phyloP scores from a whole-genome alignment of 139 green algal species.

The Chlorella sp. region DNA sequence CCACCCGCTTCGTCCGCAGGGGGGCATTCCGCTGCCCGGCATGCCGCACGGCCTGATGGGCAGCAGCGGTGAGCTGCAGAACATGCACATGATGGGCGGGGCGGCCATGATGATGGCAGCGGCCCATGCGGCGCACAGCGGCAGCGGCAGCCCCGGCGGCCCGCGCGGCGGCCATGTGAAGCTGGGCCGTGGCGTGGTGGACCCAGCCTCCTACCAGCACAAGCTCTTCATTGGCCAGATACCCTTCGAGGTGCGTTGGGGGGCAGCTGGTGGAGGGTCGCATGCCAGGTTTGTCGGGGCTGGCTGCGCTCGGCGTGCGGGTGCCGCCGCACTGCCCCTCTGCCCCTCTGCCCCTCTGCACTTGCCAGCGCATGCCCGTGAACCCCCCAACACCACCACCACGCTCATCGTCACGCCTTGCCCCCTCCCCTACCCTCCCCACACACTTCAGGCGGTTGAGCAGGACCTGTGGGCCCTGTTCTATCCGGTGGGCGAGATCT shows the following conservation, averaged over 20 bases:
- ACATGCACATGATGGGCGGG: slow-evolving; percentile 17
- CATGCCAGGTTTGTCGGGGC: not conserved
- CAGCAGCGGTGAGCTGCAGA: slow-evolving; percentile 12
- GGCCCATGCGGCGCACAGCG: not conserved
- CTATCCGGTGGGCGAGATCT: slow-evolving; percentile 66
- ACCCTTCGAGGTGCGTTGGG: slow-evolving; percentile 46
- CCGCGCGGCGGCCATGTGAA: slow-evolving; percentile 29
- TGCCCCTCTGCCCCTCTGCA: not conserved
- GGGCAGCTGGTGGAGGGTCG: not conserved
- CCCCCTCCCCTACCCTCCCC: not conserved
- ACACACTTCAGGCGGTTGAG: slow-evolving; percentile 31
- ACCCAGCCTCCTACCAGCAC: slow-evolving; percentile 41
- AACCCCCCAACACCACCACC: not conserved
- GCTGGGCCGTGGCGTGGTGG: slow-evolving; percentile 43
- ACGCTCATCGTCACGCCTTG: not conserved
- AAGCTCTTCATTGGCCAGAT: slow-evolving; percentile 69
- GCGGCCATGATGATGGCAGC: slow-evolving; percentile 36
- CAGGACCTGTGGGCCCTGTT: slow-evolving; percentile 78
- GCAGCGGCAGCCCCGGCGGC: not conserved
- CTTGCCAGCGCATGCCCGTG: not conserved
- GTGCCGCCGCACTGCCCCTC: not conserved
- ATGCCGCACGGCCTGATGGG: not conserved
- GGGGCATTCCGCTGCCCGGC: slow-evolving; percentile 20
- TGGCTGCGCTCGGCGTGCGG: not conserved
- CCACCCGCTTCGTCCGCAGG: no score